Evolutionary conservation across 202 grass and related monocot species (phyloP), one percentile per base, ranked within the genome.

Genomic region (Zizania palustris): DNA sequence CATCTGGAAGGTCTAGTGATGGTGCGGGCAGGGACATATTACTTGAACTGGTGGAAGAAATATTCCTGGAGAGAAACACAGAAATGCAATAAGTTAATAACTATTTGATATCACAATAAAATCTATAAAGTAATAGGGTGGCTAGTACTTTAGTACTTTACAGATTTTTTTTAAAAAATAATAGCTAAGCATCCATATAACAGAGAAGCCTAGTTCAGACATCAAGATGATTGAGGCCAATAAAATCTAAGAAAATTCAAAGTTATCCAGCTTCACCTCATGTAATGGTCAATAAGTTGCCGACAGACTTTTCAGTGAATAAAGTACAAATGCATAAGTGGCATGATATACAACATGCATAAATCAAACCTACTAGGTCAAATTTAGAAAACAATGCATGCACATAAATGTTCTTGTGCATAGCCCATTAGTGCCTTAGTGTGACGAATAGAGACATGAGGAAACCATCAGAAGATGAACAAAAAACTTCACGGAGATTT

Each of bases 1-100:
- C 85, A 76, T 92, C 87, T 75, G 96, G 96, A 20, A 98, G 91
- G 61, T 95, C 87, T 33, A 98, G 61, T 73, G 91, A 81, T 46
- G 85, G 77, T 16, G 88, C 37, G 12, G 83, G 84, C 56, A 90
- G 42, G 44, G 82, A 45, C 7, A 67, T 66, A 78, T 72, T 86
- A 57, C 51, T 76, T 61, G 81, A 87, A 53, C 16, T 66, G 63
- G 73, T 28, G 5, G 82, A 9, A 43, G 39, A 57, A 57, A 53
- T 38, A 59, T 78, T 89, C 80, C 87, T 93, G 75, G 18, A 73
- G 6, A 59, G 64, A 65, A 65, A 42, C 1, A 38, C 9, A 51
- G 42, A 66, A 16, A 14, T 20, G n/a, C 16, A 12, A 10, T 5
- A 67, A 53, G 46, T 44, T 55, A 78, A 43, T 19, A 77, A 54